Evolutionary conservation across 495 filamentous ascomycete species (phyloP), one percentile per base, ranked within the genome.

Genomic region (Neurospora discreta): DNA sequence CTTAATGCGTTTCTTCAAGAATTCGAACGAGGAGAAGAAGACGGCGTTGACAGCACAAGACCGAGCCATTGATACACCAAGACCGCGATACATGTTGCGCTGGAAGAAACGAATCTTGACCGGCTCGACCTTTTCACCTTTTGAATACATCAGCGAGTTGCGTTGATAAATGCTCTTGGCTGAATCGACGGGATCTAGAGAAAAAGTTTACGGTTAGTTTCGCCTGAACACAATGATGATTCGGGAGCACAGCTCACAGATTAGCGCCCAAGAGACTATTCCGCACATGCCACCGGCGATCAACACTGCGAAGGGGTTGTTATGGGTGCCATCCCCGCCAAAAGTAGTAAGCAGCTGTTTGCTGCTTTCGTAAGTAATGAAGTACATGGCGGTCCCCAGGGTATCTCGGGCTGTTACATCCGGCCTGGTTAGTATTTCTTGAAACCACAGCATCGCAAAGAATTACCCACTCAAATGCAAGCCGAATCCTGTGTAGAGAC

Each of bases 331-430:
- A 73, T 87, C 87, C 68, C 90, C 90, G 41, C 89, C 86, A 69
- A 90, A 87, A 26, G 91, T 93, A 39, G 90, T 89, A 46, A 94
- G 87, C 52, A 95, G 77, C 79, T 97, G 92, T 81, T 98, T 97
- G 71, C 89, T 89, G 74, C 90, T 92, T 78, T 98, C 94, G 78
- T 98, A 98, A 73, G 93, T 92, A 71, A 90, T 89, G 77, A 98
- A 98, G 79, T 97, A 98, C 70, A 97, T 90, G 3, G 87, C 93
- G 3, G 94, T 95, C 33, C 94, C 94, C 68, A 97, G 85, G 0
- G 92, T 95, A 78, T 98, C 94, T 67, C 94, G 89, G 78, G 96
- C 88, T 87, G 69, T 42, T 44, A 11, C 16, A 7, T 41, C 68
- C 30, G 39, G 20, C 39, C 5, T 44, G 38, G 71, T 78, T 39